A percentile compares a stretch with the other conserved stretches of the same genome.
Evolutionary conservation across 1,139 yeast genomes (phyloP).

Genomic region (Candida sp.): DNA sequence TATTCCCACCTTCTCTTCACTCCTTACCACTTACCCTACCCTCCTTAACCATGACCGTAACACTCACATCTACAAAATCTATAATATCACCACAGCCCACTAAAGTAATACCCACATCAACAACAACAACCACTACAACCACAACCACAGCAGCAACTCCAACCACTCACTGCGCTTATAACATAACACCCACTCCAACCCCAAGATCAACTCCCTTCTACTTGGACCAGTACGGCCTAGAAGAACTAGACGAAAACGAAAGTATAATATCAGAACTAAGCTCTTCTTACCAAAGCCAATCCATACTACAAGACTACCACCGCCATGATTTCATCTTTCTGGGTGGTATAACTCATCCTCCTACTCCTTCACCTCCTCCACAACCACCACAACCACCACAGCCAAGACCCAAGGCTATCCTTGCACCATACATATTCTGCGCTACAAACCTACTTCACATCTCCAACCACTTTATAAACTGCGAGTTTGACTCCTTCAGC

Average conservation of each 20-base stretch:
- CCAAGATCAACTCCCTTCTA: conserved; percentile 13
- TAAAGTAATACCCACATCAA: conserved; percentile 2
- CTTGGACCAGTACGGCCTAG: conserved; percentile 5
- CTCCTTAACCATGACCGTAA: not conserved
- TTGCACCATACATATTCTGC: conserved; percentile 22
- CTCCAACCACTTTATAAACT: conserved; percentile 15
- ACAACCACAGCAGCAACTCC: not conserved
- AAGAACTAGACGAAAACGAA: conserved; percentile 14
- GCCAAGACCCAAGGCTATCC: conserved; percentile 10
- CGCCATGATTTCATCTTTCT: not conserved
- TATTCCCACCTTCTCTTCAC: not conserved
- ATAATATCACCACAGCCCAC: conserved; percentile 15
- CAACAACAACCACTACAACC: not conserved
- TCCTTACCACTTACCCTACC: not conserved
- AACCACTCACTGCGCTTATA: not conserved
- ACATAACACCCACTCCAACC: conserved; percentile 3
- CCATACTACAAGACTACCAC: not conserved
- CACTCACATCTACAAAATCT: not conserved
- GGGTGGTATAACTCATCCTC: not conserved
- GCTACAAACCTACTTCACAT: conserved; percentile 20
- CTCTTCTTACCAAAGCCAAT: conserved; percentile 5
- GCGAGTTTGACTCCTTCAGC: conserved; percentile 15
- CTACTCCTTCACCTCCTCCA: not conserved
- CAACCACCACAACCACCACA: not conserved
- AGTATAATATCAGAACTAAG: conserved; percentile 13